A percentile compares a stretch with the other conserved stretches of the same genome.
phyloP scores from a whole-genome alignment of 176 grass and related monocot genomes.

The Eragrostis nindensis region DNA sequence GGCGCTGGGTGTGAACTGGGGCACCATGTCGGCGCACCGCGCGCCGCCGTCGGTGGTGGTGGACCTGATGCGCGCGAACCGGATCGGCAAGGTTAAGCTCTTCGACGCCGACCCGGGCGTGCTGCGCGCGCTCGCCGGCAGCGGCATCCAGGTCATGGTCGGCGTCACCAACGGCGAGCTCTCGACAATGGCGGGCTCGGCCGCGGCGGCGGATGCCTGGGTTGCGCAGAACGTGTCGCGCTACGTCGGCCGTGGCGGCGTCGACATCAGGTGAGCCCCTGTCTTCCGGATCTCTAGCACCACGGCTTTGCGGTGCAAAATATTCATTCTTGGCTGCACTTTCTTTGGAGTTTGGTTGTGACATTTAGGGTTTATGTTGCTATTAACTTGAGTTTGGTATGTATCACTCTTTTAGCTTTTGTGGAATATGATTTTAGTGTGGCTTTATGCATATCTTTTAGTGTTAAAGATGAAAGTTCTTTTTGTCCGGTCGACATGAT shows the following conservation, averaged over 20 bases:
- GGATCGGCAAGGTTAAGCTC: constrained; percentile 54
- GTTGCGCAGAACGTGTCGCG: constrained; percentile 15
- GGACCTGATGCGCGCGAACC: constrained; percentile 14
- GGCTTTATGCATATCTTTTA: not conserved
- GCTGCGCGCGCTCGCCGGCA: constrained; percentile 11
- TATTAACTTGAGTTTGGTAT: not conserved
- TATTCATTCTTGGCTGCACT: not conserved
- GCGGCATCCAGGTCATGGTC: constrained; percentile 19
- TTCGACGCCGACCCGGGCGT: constrained; percentile 49
- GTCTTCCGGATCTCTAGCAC: constrained; percentile 3
- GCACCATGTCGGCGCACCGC: constrained; percentile 14
- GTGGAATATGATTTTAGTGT: not conserved
- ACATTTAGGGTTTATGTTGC: not conserved
- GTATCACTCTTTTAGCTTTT: constrained; percentile 12
- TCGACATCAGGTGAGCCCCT: constrained; percentile 6
- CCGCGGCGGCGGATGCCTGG: not conserved
- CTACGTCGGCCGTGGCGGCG: not conserved
- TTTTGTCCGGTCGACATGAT: not conserved
- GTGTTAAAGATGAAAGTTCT: not conserved
- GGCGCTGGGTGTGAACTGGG: constrained; percentile 21
- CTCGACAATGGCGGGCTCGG: not conserved
- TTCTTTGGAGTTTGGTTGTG: not conserved
- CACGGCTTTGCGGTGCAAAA: not conserved
- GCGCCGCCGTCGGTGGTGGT: constrained; percentile 7
- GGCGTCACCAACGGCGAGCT: constrained; percentile 5